Conservation (phyloP, 2,329 filamentous ascomycete genomes). For the Claviceps sp. region DNA sequence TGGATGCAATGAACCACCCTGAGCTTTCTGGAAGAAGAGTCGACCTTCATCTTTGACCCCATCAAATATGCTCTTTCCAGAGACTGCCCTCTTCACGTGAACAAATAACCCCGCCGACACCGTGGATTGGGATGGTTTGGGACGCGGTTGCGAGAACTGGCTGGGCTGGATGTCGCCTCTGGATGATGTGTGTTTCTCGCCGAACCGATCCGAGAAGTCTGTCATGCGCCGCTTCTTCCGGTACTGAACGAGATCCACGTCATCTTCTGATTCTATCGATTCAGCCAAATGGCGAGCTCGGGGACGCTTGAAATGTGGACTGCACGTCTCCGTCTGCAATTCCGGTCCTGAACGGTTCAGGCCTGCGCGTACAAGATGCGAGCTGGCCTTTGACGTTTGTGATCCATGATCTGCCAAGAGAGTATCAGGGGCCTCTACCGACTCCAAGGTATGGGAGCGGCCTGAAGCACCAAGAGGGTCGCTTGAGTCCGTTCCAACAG, state of each 20-base stretch:
- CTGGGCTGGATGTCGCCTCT: constrained; percentile 18
- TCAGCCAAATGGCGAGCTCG: constrained; percentile 5
- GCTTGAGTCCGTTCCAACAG: neutral
- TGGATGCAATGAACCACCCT: neutral
- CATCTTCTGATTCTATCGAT: constrained; percentile 17
- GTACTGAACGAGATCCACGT: constrained; percentile 11
- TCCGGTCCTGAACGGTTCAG: constrained; percentile 4
- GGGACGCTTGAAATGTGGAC: constrained; percentile 9
- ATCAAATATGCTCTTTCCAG: constrained; percentile 9
- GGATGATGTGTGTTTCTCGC: neutral
- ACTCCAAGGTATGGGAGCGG: neutral
- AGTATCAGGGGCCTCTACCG: neutral
- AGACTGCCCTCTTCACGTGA: constrained; percentile 13
- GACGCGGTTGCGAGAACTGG: constrained; percentile 5
- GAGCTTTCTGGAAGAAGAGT: constrained; percentile 3
- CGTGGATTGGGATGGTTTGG: neutral
- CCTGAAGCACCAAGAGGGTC: neutral
- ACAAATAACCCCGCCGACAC: neutral
- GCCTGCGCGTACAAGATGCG: constrained; percentile 9
- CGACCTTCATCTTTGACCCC: neutral
- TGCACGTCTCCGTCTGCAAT: constrained; percentile 1
- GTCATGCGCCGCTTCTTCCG: constrained; percentile 8
- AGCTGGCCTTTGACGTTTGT: constrained; percentile 11
- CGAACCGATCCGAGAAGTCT: constrained; percentile 6
- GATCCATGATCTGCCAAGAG: constrained; percentile 4